Conservation (phyloP, 2,329 filamentous ascomycete species). For the Colletotrichum camelliae region DNA sequence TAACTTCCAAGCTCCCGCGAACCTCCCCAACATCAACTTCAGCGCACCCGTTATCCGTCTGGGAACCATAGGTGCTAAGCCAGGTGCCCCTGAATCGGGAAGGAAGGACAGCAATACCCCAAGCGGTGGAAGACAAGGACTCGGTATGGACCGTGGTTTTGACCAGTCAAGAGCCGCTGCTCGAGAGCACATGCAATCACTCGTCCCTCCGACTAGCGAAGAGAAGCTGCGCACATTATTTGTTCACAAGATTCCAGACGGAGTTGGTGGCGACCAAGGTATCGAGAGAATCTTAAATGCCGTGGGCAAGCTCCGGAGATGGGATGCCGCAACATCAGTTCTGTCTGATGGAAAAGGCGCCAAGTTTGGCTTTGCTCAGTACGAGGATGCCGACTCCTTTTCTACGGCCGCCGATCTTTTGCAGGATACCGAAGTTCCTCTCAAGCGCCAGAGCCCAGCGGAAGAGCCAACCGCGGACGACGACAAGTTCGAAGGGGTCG, state of each 20-base stretch:
- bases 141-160: constrained; percentile 67
- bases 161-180: constrained; percentile 72
- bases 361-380: constrained; percentile 95
- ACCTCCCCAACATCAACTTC: constrained; percentile 98
- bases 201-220: constrained; percentile 84
- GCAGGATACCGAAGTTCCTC: constrained; percentile 80
- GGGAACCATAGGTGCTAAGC: constrained; percentile 77
- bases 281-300: constrained; percentile 79
- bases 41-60: constrained; percentile 95
- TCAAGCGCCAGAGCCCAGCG: constrained; percentile 71
- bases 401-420: constrained; percentile 85
- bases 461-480: constrained; percentile 43
- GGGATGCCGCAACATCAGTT: constrained; percentile 74
- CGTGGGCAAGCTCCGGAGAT: constrained; percentile 82
- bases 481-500: constrained; percentile 58
- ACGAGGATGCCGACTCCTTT: constrained; percentile 88
- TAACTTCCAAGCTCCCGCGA: constrained; percentile 86
- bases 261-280: constrained; percentile 76
- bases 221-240: constrained; percentile 94
- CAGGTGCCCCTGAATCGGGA: constrained; percentile 46
- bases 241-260: constrained; percentile 83
- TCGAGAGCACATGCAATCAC: constrained; percentile 71
- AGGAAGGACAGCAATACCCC: constrained; percentile 48
- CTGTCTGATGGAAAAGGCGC: constrained; percentile 75
- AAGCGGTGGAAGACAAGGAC: constrained; percentile 48